These are phyloP conservation scores for Trichosanthes cucumerina DNA, from an alignment of 306 rosid species.

Conservation along the genomic window DNA sequence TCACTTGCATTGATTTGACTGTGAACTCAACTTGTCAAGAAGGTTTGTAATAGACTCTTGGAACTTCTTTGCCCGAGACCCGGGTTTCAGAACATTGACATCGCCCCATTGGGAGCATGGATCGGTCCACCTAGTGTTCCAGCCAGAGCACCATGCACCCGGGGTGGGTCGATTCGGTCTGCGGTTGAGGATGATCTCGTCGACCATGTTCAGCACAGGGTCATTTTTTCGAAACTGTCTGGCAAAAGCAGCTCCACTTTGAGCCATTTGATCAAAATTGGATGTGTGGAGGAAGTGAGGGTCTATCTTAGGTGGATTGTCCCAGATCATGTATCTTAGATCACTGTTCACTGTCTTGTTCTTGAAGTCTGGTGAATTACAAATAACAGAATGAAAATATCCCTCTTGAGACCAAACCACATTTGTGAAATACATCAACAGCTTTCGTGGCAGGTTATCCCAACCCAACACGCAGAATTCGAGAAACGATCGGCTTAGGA, in stretches of 20 bases:
- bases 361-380: slow-evolving; percentile 74
- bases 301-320: slow-evolving; percentile 78
- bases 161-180: slow-evolving; percentile 36
- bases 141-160: slow-evolving; percentile 77
- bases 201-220: slow-evolving; percentile 65
- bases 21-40: slow-evolving; percentile 60
- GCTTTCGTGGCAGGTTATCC: slow-evolving; percentile 86
- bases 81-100: slow-evolving; percentile 54
- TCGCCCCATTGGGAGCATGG: slow-evolving; percentile 89
- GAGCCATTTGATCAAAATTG: slow-evolving; percentile 52
- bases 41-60: slow-evolving; percentile 54
- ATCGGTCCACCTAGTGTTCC: slow-evolving; percentile 70
- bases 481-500: slow-evolving; percentile 66
- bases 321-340: slow-evolving; percentile 84
- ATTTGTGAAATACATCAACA: slow-evolving; percentile 84
- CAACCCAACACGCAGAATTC: slow-evolving; percentile 87
- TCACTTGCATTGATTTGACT: slow-evolving; percentile 23
- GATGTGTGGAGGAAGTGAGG: slow-evolving; percentile 69
- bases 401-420: slow-evolving; percentile 81
- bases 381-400: slow-evolving; percentile 79
- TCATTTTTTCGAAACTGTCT: slow-evolving; percentile 56
- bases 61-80: slow-evolving; percentile 68
- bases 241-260: slow-evolving; percentile 85
- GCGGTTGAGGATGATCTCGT: slow-evolving; percentile 59
- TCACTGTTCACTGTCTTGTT: slow-evolving; percentile 81